phyloP scores from a whole-genome alignment of 768 basidiomycete species.

The Boletus huronensis region DNA sequence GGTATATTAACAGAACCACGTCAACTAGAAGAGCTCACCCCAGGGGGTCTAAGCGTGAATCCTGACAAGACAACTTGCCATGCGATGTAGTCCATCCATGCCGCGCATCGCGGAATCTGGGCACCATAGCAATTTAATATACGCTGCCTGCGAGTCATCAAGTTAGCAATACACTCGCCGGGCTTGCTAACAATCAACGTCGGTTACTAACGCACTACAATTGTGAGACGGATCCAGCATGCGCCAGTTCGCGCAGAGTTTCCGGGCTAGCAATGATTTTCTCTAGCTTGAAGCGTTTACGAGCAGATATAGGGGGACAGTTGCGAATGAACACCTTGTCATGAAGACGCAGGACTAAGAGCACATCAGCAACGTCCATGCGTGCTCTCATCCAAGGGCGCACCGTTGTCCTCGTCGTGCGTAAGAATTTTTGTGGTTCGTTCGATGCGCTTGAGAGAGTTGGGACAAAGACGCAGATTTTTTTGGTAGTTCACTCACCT shows the following conservation, averaged over 20 bases:
- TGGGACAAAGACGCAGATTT: background rate
- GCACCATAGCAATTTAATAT: background rate
- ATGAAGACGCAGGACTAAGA: slow-evolving; percentile 57
- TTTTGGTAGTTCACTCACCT: slow-evolving; percentile 44
- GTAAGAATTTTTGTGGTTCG: slow-evolving; percentile 74
- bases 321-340: slow-evolving; percentile 78
- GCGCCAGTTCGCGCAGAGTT: slow-evolving; percentile 47
- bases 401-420: slow-evolving; percentile 72
- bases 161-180: background rate
- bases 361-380: slow-evolving; percentile 5
- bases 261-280: slow-evolving; percentile 66
- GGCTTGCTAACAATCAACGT: background rate
- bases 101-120: background rate
- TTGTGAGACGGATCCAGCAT: slow-evolving; percentile 6
- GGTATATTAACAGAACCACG: slow-evolving; percentile 10
- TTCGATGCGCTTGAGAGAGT: slow-evolving; percentile 55
- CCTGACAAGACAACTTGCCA: background rate
- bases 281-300: slow-evolving; percentile 74
- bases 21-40: slow-evolving; percentile 17
- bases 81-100: background rate
- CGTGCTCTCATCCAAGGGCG: slow-evolving; percentile 24
- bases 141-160: background rate
- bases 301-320: slow-evolving; percentile 75
- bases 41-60: background rate
- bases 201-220: background rate